phyloP scores from a whole-genome alignment of 805 yeast genomes.

The Naumovozyma castellii region DNA sequence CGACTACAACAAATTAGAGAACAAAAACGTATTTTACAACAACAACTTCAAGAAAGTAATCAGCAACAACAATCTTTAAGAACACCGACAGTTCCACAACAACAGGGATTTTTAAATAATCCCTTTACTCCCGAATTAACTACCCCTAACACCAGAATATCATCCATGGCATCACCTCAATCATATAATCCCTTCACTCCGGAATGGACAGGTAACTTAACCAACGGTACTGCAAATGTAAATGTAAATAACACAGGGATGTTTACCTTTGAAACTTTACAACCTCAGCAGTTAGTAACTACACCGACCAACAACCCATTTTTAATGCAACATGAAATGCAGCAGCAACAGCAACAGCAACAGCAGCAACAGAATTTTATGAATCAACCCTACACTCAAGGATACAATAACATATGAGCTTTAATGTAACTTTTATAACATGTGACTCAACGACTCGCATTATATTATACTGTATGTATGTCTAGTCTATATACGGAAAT shows the following conservation, averaged over 20 bases:
- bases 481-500: too few relatives aligned
- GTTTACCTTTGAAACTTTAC: conserved; percentile 11
- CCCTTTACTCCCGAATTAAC: conserved; percentile 23
- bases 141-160: conserved; percentile 7
- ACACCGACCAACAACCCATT: conserved; percentile 18
- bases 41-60: conserved; percentile 19
- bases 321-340: conserved; percentile 12
- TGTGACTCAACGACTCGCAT: too few relatives aligned
- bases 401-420: not conserved
- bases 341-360: conserved; percentile 15
- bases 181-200: conserved; percentile 24
- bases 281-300: conserved; percentile 10
- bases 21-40: conserved; percentile 25
- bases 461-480: too few relatives aligned
- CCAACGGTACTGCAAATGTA: not conserved
- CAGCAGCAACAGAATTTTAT: conserved; percentile 24
- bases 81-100: conserved; percentile 24
- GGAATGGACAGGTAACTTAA: conserved; percentile 10
- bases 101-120: conserved; percentile 19
- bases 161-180: conserved; percentile 19
- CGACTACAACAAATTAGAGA: conserved; percentile 28
- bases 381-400: conserved; percentile 9
- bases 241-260: conserved; percentile 6
- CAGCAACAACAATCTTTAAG: conserved; percentile 21
- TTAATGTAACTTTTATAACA: too few relatives aligned